Evolutionary conservation across 2,329 filamentous ascomycete genomes (phyloP).

Genomic region (Cladosporium oxysporum): DNA sequence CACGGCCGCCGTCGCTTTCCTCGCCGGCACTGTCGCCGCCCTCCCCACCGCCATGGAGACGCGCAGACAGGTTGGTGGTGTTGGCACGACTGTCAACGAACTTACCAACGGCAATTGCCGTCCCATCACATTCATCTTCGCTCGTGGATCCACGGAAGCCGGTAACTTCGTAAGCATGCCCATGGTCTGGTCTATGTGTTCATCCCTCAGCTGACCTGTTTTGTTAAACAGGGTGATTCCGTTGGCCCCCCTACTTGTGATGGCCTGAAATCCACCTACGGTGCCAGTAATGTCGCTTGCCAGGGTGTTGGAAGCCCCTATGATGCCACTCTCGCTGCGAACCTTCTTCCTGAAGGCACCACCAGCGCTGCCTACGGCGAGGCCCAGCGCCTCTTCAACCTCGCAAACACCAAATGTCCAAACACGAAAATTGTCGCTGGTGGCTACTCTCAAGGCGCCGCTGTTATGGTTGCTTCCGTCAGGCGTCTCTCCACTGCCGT

Average conservation of each 20-base stretch:
- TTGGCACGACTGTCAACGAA: conserved; percentile 23
- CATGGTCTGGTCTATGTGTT: background rate
- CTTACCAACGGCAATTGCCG: conserved; percentile 42
- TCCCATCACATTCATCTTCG: conserved; percentile 56
- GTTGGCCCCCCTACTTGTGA: conserved; percentile 32
- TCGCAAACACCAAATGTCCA: conserved; percentile 32
- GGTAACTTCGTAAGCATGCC: conserved; percentile 50
- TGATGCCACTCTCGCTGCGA: conserved; percentile 25
- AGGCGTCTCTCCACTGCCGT: conserved; percentile 32
- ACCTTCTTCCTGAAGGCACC: conserved; percentile 29
- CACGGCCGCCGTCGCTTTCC: conserved; percentile 12
- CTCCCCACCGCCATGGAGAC: conserved; percentile 9
- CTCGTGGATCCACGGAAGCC: conserved; percentile 56
- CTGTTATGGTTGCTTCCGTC: conserved; percentile 41
- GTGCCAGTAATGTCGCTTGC: conserved; percentile 29
- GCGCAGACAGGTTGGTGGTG: conserved; percentile 13
- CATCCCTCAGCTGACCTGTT: background rate
- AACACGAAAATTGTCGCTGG: conserved; percentile 31
- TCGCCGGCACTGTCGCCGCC: conserved; percentile 16
- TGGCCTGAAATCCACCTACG: conserved; percentile 28
- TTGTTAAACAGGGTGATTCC: conserved; percentile 25
- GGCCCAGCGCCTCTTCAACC: conserved; percentile 28
- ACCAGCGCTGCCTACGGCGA: conserved; percentile 27
- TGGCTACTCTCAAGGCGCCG: conserved; percentile 43
- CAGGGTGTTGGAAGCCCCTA: conserved; percentile 34